These are phyloP conservation scores for Pelargonium nanum DNA, from an alignment of 345 rosid genomes.

Conservation along the genomic window DNA sequence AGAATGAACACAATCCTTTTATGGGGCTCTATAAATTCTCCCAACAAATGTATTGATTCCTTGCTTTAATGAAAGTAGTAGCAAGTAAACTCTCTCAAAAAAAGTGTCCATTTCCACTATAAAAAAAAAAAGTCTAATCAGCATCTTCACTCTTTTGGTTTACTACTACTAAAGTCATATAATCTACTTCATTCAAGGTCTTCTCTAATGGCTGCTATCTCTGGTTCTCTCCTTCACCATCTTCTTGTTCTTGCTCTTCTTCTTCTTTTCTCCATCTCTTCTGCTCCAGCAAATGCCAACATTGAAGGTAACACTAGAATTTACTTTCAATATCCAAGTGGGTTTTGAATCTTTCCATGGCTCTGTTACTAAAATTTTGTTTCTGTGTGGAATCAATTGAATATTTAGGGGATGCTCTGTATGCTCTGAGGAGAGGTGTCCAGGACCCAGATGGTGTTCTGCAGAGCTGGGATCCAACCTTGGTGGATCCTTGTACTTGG, in stretches of 20 bases:
- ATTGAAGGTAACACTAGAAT: slow-evolving; percentile 30
- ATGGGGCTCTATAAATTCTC: neutral
- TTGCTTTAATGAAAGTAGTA: neutral
- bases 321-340: neutral
- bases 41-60: neutral
- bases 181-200: neutral
- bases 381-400: neutral
- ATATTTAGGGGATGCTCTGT: slow-evolving; percentile 67
- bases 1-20: too few relatives aligned
- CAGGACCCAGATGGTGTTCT: slow-evolving; percentile 59
- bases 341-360: neutral
- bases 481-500: slow-evolving; percentile 78
- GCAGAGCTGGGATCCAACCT: slow-evolving; percentile 69
- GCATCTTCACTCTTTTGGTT: too few relatives aligned
- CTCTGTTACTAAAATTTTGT: too few relatives aligned
- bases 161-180: too few relatives aligned
- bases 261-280: slow-evolving; percentile 9
- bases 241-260: slow-evolving; percentile 18
- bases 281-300: slow-evolving; percentile 31
- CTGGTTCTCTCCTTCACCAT: neutral
- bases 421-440: slow-evolving; percentile 50
- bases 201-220: neutral
- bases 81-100: too few relatives aligned
- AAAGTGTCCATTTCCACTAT: too few relatives aligned
- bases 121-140: too few relatives aligned